phyloP scores from a whole-genome alignment of 1,139 yeast species.

The Geotrichum restrictum region DNA sequence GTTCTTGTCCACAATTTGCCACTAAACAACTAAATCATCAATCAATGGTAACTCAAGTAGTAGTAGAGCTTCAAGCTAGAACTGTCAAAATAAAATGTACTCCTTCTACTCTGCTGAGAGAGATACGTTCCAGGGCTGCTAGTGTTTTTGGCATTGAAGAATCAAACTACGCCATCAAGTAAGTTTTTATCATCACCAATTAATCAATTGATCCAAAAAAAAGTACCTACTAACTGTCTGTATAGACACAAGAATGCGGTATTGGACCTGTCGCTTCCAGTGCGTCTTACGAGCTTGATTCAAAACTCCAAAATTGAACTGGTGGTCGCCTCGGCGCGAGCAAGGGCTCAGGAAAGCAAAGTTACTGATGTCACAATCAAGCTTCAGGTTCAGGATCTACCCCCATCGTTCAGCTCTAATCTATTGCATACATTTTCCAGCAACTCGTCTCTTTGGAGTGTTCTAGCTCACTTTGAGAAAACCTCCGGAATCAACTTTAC shows the following conservation, averaged over 20 bases:
- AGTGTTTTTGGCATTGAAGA: conserved; percentile 27
- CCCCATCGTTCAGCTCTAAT: conserved; percentile 27
- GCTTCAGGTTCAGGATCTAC: conserved; percentile 29
- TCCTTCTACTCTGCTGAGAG: conserved; percentile 31
- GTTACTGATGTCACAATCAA: conserved; percentile 27
- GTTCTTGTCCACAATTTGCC: not conserved
- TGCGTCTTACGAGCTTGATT: conserved; percentile 31
- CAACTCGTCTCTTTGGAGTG: conserved; percentile 28
- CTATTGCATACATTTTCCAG: conserved; percentile 28
- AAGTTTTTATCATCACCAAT: conserved; percentile 18
- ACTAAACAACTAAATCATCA: not conserved
- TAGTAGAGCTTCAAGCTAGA: conserved; percentile 26
- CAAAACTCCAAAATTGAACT: conserved; percentile 34
- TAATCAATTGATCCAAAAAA: not conserved
- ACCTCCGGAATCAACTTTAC: conserved; percentile 33
- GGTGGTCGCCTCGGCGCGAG: conserved; percentile 22
- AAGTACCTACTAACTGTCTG: not conserved
- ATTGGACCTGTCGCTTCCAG: conserved; percentile 30
- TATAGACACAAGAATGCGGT: conserved; percentile 20
- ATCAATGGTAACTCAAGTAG: conserved; percentile 20
- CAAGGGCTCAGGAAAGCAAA: conserved; percentile 14
- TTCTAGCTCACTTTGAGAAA: conserved; percentile 30
- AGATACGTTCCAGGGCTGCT: conserved; percentile 31
- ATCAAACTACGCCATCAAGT: conserved; percentile 28
- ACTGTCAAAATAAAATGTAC: conserved; percentile 29